phyloP scores from a whole-genome alignment of 1,284 basidiomycete species.

The Mycosarcoma mackinlayi region DNA sequence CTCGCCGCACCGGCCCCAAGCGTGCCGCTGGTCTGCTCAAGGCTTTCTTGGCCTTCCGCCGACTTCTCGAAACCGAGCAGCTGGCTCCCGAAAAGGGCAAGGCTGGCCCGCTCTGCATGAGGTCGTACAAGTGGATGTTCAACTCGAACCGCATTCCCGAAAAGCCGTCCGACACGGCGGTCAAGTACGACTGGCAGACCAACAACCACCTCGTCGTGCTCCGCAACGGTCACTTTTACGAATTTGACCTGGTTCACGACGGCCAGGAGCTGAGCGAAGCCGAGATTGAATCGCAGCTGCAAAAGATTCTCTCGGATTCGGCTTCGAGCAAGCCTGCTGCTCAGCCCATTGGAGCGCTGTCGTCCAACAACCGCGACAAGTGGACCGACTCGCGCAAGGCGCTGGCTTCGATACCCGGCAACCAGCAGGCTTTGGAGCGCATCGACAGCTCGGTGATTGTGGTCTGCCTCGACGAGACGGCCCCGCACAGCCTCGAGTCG shows the following conservation, averaged over 20 bases:
- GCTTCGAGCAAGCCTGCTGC: slow-evolving; percentile 75
- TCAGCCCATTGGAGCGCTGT: slow-evolving; percentile 81
- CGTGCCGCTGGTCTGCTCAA: slow-evolving; percentile 64
- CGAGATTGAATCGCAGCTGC: slow-evolving; percentile 86
- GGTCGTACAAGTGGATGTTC: slow-evolving; percentile 98
- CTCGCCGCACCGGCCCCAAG: slow-evolving; percentile 50
- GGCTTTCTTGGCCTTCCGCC: slow-evolving; percentile 64
- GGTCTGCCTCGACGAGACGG: slow-evolving; percentile 83
- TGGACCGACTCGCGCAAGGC: slow-evolving; percentile 80
- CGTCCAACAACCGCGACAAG: slow-evolving; percentile 86
- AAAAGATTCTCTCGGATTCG: slow-evolving; percentile 78
- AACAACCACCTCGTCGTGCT: slow-evolving; percentile 91
- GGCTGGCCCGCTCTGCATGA: slow-evolving; percentile 86
- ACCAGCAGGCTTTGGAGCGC: slow-evolving; percentile 77
- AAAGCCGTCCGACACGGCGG: slow-evolving; percentile 83
- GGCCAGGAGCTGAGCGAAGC: slow-evolving; percentile 77
- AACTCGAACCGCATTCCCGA: slow-evolving; percentile 87
- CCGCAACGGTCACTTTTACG: slow-evolving; percentile 92
- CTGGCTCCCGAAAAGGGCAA: slow-evolving; percentile 91
- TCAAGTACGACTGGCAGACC: slow-evolving; percentile 79
- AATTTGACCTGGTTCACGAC: slow-evolving; percentile 74
- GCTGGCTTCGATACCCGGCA: slow-evolving; percentile 76
- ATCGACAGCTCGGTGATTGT: slow-evolving; percentile 92
- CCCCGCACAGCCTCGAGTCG: slow-evolving; percentile 83
- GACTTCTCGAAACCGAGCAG: slow-evolving; percentile 70